Conservation (phyloP, 495 filamentous ascomycete species). For the Evernia prunastri region DNA sequence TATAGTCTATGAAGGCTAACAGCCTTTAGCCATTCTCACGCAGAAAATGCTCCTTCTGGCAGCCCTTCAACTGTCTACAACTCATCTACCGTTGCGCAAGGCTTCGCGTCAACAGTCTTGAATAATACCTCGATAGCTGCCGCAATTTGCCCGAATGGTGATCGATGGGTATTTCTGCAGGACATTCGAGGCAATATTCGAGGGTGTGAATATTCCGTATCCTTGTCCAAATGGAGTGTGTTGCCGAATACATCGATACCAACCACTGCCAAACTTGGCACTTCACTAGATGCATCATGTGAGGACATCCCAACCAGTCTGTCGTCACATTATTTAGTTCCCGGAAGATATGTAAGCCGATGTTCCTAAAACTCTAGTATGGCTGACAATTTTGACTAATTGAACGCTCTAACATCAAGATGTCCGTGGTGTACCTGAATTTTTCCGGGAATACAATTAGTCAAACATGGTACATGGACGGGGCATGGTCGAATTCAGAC, state of each 20-base stretch:
- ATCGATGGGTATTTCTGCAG: not conserved
- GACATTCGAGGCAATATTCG: not conserved
- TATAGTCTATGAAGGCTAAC: not conserved
- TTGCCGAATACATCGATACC: not conserved
- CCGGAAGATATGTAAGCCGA: not conserved
- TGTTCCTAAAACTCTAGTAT: not conserved
- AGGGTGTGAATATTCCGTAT: not conserved
- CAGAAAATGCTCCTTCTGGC: not conserved
- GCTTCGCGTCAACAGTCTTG: not conserved
- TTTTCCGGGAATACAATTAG: not conserved
- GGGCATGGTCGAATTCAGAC: not conserved
- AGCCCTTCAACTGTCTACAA: not conserved
- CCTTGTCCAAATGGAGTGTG: not conserved
- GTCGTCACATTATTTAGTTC: not conserved
- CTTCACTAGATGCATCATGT: not conserved
- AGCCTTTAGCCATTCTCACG: not conserved
- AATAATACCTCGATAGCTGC: not conserved
- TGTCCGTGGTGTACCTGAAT: not conserved
- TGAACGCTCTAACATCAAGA: not conserved
- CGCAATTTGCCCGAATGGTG: not conserved
- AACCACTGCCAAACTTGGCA: not conserved
- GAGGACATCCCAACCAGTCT: not conserved
- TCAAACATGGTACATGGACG: not conserved
- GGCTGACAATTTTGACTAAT: not conserved
- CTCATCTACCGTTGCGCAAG: not conserved